A percentile compares a stretch with the other conserved stretches of the same genome.
Conservation (phyloP, 2,329 filamentous ascomycete genomes). For the Colletotrichum higginsianum region DNA sequence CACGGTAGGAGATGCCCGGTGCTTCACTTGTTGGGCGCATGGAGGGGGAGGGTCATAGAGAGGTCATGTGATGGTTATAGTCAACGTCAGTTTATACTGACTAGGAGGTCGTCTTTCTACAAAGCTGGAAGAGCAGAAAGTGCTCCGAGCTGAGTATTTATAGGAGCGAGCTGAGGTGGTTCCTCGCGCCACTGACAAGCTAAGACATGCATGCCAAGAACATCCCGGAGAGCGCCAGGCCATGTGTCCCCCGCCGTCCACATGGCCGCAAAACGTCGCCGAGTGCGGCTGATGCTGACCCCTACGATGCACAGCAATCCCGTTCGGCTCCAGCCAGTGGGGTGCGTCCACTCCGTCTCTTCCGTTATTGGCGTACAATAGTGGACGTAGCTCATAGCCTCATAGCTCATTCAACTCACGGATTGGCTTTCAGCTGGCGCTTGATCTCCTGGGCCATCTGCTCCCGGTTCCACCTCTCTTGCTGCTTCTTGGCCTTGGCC, state of each 20-base stretch:
- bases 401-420: constrained; percentile 1
- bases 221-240: neutral
- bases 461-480: constrained; percentile 44
- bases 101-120: neutral
- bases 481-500: constrained; percentile 49
- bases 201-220: neutral
- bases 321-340: no score
- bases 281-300: neutral
- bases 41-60: neutral
- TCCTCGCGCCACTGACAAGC: neutral
- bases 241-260: neutral
- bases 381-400: no score
- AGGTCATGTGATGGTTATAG: neutral
- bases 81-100: neutral
- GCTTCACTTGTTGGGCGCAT: neutral
- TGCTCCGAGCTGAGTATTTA: neutral
- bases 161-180: neutral
- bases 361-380: no score
- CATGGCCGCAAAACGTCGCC: neutral
- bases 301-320: neutral
- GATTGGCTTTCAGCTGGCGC: constrained; percentile 44
- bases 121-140: neutral
- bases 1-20: neutral
- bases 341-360: neutral
- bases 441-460: constrained; percentile 43